These are phyloP conservation scores for Boletus mariae DNA, from an alignment of 1,284 basidiomycete genomes.

Conservation along the genomic window DNA sequence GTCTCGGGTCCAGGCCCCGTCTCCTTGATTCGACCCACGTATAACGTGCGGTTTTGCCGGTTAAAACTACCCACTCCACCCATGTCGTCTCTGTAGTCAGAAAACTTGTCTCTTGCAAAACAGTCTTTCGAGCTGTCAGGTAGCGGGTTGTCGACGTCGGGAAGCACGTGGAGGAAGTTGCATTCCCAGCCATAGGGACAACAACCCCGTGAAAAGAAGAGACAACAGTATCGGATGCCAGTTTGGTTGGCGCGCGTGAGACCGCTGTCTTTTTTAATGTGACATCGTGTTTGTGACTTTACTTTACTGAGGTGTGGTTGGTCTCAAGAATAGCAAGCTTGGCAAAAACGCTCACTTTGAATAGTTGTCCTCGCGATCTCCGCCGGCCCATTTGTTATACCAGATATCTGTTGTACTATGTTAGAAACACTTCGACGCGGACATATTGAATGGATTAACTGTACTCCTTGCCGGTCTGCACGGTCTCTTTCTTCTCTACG, in stretches of 20 bases:
- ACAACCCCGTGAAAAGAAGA: constrained; percentile 95
- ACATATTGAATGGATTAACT: constrained; percentile 50
- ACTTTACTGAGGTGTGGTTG: constrained; percentile 66
- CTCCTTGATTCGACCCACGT: constrained; percentile 93
- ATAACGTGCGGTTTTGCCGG: constrained; percentile 90
- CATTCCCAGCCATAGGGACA: constrained; percentile 98
- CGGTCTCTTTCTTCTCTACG: constrained; percentile 82
- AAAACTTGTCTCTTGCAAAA: constrained; percentile 95
- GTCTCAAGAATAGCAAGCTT: not conserved
- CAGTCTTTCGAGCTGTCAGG: constrained; percentile 94
- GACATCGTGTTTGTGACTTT: constrained; percentile 88
- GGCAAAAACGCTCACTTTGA: constrained; percentile 63
- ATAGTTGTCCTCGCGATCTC: constrained; percentile 90
- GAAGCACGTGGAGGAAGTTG: constrained; percentile 88
- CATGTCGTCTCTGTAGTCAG: constrained; percentile 99
- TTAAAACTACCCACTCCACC: constrained; percentile 97
- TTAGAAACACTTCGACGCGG: constrained; percentile 14
- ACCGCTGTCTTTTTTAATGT: constrained; percentile 85
- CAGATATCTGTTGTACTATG: constrained; percentile 73
- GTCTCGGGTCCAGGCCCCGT: constrained; percentile 84
- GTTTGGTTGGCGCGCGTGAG: constrained; percentile 92
- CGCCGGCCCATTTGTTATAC: constrained; percentile 99
- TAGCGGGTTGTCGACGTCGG: constrained; percentile 63
- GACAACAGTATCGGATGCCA: constrained; percentile 88
- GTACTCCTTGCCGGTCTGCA: constrained; percentile 93